A percentile compares a stretch with the other conserved stretches of the same genome.
These are phyloP conservation scores for Coemansia sp. DNA, from an alignment of 192 early-diverging fungal species.

Conservation along the genomic window DNA sequence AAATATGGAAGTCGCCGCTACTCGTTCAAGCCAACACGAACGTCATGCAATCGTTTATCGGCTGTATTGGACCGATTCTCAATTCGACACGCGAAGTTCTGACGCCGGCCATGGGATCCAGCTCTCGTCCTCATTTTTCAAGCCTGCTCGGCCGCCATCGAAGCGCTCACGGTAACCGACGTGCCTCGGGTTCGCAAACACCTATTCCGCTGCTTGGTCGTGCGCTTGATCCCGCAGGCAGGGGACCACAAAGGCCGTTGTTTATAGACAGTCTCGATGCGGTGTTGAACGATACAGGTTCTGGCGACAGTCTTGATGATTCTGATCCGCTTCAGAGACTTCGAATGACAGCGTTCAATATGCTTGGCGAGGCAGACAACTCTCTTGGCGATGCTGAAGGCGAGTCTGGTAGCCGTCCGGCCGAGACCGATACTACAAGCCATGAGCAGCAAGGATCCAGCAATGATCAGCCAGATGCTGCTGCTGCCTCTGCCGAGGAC, in stretches of 20 bases:
- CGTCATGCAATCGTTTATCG: constrained; percentile 63
- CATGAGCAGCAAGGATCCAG: background rate
- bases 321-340: background rate
- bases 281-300: background rate
- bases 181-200: constrained; percentile 26
- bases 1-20: constrained; percentile 66
- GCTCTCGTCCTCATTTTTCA: constrained; percentile 30
- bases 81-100: constrained; percentile 70
- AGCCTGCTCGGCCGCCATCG: constrained; percentile 28
- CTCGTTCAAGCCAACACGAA: constrained; percentile 57
- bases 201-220: constrained; percentile 37
- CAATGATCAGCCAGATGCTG: background rate
- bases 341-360: background rate
- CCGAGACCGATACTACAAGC: background rate
- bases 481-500: background rate
- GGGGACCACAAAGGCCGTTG: constrained; percentile 9
- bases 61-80: constrained; percentile 66
- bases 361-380: background rate
- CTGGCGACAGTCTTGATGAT: background rate
- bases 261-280: constrained; percentile 1
- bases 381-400: background rate
- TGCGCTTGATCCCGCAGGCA: constrained; percentile 9
- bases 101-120: background rate
- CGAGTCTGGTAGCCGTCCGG: background rate
- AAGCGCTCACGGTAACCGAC: constrained; percentile 1